A percentile compares a stretch with the other conserved stretches of the same genome.
phyloP scores from a whole-genome alignment of 208 protist genomes.

The Leishmania mexicana region DNA sequence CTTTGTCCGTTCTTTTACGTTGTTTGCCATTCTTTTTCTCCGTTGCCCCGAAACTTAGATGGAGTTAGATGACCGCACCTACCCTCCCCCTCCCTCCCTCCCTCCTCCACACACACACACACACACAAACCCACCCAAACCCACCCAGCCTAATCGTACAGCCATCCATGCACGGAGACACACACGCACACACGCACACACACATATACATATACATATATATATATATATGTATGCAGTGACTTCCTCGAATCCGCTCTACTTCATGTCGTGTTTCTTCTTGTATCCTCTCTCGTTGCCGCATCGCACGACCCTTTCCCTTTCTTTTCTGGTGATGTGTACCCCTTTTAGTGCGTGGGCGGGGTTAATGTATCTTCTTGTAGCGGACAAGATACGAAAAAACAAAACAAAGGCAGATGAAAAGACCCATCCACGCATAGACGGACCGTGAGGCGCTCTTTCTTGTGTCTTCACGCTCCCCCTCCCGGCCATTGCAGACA shows the following conservation, averaged over 20 bases:
- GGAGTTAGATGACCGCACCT: neutral
- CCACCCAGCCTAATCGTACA: neutral
- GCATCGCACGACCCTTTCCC: neutral
- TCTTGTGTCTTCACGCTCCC: neutral
- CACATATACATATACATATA: neutral
- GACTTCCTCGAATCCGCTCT: neutral
- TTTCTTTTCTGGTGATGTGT: neutral
- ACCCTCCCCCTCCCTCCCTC: too few relatives aligned
- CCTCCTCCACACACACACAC: neutral
- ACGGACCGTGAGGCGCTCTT: neutral
- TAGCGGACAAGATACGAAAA: neutral
- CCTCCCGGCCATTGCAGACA: neutral
- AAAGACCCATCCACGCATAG: neutral
- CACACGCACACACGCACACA: neutral
- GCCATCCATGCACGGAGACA: neutral
- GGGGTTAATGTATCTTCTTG: neutral
- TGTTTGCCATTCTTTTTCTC: neutral
- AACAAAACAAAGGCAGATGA: too few relatives aligned
- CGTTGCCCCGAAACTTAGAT: neutral
- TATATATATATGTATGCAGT: neutral
- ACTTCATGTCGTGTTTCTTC: neutral
- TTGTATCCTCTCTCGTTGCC: neutral
- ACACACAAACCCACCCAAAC: neutral
- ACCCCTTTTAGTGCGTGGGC: neutral
- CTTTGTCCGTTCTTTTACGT: neutral